Conservation (phyloP, 2,329 filamentous ascomycete species). For the Epichloe uncinata region DNA sequence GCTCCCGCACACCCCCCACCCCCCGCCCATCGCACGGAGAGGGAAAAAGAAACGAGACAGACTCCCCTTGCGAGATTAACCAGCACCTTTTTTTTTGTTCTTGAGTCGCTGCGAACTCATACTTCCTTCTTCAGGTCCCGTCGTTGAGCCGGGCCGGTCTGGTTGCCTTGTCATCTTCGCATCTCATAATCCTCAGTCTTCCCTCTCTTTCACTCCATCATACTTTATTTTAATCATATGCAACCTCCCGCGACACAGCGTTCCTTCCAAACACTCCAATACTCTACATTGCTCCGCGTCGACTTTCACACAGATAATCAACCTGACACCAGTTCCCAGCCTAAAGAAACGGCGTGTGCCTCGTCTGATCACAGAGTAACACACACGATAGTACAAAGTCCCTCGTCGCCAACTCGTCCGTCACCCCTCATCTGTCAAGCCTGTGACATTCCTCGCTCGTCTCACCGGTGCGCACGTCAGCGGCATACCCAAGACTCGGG, state of each 20-base stretch:
- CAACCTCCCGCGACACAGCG: constrained; percentile 6
- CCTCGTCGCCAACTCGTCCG: constrained; percentile 4
- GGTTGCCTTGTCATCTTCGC: constrained; percentile 1
- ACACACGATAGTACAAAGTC: not conserved
- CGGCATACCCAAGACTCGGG: constrained; percentile 7
- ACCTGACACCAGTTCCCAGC: constrained; percentile 4
- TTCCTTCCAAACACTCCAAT: constrained; percentile 1
- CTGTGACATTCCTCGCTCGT: constrained; percentile 6
- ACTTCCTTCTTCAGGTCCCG: not conserved
- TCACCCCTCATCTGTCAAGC: constrained; percentile 7
- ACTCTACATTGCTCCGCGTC: not conserved
- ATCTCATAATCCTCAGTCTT: not conserved
- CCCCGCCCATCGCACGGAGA: constrained; percentile 5
- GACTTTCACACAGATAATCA: not conserved
- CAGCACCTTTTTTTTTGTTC: not conserved
- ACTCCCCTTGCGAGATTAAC: constrained; percentile 1
- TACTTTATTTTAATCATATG: constrained; percentile 1
- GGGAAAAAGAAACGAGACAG: constrained; percentile 8
- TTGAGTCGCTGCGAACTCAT: not conserved
- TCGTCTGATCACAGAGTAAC: constrained; percentile 1
- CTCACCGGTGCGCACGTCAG: not conserved
- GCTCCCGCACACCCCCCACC: constrained; percentile 1
- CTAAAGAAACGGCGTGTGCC: not conserved
- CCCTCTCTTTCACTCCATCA: not conserved
- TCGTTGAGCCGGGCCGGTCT: not conserved